These are phyloP conservation scores for Penicillium olsonii DNA, from an alignment of 2,329 filamentous ascomycete species.

Conservation along the genomic window DNA sequence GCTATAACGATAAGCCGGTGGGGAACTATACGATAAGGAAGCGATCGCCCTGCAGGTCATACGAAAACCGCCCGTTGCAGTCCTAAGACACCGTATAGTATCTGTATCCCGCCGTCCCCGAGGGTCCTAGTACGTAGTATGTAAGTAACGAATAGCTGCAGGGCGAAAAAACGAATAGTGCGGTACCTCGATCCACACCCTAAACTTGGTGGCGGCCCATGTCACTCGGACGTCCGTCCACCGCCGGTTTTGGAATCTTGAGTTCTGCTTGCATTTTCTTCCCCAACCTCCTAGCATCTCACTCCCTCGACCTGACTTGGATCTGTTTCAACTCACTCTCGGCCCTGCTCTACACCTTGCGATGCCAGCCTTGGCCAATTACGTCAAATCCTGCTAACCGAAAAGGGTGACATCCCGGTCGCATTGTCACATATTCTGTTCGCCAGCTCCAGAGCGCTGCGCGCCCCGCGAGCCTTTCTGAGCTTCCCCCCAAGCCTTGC, in stretches of 20 bases:
- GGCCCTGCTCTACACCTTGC: constrained; percentile 16
- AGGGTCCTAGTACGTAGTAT: too few relatives aligned
- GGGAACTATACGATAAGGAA: background rate
- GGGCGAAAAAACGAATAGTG: background rate
- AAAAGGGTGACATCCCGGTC: constrained; percentile 16
- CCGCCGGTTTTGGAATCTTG: constrained; percentile 17
- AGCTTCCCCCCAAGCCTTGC: constrained; percentile 7
- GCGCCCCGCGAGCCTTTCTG: constrained; percentile 16
- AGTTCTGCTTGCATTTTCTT: constrained; percentile 6
- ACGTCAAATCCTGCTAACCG: constrained; percentile 17
- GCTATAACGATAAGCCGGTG: background rate
- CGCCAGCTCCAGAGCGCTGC: constrained; percentile 5
- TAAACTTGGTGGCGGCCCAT: constrained; percentile 15
- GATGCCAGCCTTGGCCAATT: constrained; percentile 28
- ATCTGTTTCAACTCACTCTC: too few relatives aligned
- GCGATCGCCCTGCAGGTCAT: background rate
- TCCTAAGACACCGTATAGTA: background rate
- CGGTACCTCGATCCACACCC: constrained; percentile 15
- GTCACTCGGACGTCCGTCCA: constrained; percentile 18
- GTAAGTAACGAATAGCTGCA: too few relatives aligned
- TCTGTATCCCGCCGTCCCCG: too few relatives aligned
- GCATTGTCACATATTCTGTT: constrained; percentile 8
- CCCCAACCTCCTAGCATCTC: background rate
- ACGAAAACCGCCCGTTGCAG: background rate
- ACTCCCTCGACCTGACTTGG: too few relatives aligned